These are phyloP conservation scores for Mycena haematopus DNA, from an alignment of 768 basidiomycete genomes.

Conservation along the genomic window DNA sequence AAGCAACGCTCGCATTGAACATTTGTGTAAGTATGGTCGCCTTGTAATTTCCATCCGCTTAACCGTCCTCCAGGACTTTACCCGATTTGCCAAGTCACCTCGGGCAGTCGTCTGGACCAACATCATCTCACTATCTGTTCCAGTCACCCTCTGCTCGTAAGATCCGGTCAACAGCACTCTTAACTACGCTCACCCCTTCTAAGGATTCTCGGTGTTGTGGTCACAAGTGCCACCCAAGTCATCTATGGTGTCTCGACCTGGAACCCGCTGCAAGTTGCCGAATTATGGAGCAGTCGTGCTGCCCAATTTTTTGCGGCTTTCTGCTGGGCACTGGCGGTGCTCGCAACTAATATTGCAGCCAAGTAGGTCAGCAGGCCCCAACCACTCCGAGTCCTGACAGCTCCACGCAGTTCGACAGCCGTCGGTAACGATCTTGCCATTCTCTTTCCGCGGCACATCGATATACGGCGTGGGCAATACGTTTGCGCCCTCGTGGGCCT, in stretches of 20 bases:
- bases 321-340: slow-evolving; percentile 29
- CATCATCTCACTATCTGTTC: slow-evolving; percentile 28
- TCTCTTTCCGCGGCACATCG: slow-evolving; percentile 48
- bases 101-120: slow-evolving; percentile 31
- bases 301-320: slow-evolving; percentile 65
- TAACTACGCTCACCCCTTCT: not conserved
- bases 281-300: slow-evolving; percentile 68
- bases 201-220: slow-evolving; percentile 57
- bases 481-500: slow-evolving; percentile 68
- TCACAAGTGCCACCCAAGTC: slow-evolving; percentile 62
- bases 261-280: slow-evolving; percentile 48
- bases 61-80: slow-evolving; percentile 27
- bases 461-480: slow-evolving; percentile 53
- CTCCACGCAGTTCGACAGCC: slow-evolving; percentile 23
- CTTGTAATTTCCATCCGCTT: not conserved
- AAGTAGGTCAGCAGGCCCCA: slow-evolving; percentile 16
- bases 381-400: not conserved
- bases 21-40: slow-evolving; percentile 23
- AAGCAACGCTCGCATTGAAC: slow-evolving; percentile 32
- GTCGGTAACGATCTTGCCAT: slow-evolving; percentile 50
- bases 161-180: not conserved
- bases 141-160: slow-evolving; percentile 31
- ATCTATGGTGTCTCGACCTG: slow-evolving; percentile 53
- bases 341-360: slow-evolving; percentile 30
- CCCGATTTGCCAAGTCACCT: slow-evolving; percentile 32